Evolutionary conservation across 371 early-diverging fungal species (phyloP).

Genomic region (Rhizopus stolonifer): DNA sequence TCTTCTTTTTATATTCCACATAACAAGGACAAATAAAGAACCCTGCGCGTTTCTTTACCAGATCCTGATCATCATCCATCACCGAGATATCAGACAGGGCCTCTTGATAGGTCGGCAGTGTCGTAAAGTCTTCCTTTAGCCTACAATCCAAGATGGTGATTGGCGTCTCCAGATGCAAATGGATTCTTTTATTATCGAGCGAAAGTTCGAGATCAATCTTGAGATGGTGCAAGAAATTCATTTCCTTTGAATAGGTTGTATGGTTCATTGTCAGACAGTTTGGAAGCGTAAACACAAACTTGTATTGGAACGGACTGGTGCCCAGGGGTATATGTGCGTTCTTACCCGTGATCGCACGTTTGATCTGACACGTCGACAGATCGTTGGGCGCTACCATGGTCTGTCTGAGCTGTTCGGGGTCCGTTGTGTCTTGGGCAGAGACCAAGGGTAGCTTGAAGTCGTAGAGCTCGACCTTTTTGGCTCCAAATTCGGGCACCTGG

Average conservation of each 20-base stretch:
- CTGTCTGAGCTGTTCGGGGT: constrained; percentile 18
- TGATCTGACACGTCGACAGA: constrained; percentile 25
- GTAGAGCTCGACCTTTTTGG: constrained; percentile 33
- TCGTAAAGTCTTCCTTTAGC: constrained; percentile 41
- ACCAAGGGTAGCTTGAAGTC: constrained; percentile 37
- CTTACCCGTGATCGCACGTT: constrained; percentile 33
- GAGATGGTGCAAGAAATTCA: constrained; percentile 38
- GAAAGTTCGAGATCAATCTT: constrained; percentile 41
- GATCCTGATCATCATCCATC: constrained; percentile 22
- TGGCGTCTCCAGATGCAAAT: constrained; percentile 43
- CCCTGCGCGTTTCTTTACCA: constrained; percentile 15
- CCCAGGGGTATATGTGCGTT: constrained; percentile 46
- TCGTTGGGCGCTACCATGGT: constrained; percentile 26
- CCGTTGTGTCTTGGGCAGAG: constrained; percentile 27
- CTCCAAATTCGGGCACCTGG: constrained; percentile 43
- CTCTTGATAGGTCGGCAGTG: constrained; percentile 46
- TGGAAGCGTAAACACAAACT: constrained; percentile 40
- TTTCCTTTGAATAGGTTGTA: constrained; percentile 38
- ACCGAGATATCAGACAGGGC: constrained; percentile 27
- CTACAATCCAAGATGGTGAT: constrained; percentile 50
- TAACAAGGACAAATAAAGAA: constrained; percentile 50
- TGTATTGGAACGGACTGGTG: constrained; percentile 38
- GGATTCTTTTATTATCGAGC: constrained; percentile 6
- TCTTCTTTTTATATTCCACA: constrained; percentile 43
- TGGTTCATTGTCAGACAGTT: constrained; percentile 47